Evolutionary conservation across 352 stramenopile species (phyloP).

Genomic region (Phytophthora sp.): DNA sequence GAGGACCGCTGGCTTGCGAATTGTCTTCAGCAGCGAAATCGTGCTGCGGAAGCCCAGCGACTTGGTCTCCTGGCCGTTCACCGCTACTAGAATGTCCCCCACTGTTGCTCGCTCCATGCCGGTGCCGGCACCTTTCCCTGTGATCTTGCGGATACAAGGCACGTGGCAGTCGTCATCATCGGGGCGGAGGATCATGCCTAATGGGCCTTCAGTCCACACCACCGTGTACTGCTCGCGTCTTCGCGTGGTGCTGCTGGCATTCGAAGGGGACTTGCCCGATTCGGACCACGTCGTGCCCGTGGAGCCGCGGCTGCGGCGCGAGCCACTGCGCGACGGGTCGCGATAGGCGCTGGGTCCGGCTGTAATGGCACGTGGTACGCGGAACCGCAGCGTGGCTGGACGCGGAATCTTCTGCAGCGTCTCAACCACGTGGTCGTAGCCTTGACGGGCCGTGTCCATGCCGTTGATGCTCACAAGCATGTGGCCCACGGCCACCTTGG

Average conservation of each 20-base stretch:
- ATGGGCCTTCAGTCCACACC: constrained; percentile 83
- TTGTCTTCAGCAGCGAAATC: constrained; percentile 87
- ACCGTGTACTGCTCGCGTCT: constrained; percentile 88
- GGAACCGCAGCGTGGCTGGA: constrained; percentile 82
- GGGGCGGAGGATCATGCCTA: constrained; percentile 87
- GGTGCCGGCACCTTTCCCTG: constrained; percentile 80
- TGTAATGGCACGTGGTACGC: constrained; percentile 65
- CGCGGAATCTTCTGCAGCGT: constrained; percentile 86
- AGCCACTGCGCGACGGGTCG: constrained; percentile 38
- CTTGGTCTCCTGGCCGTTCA: constrained; percentile 89
- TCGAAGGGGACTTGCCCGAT: constrained; percentile 36
- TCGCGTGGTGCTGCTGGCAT: constrained; percentile 26
- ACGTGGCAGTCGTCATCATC: constrained; percentile 89
- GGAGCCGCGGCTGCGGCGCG: constrained; percentile 42
- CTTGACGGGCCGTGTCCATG: constrained; percentile 84
- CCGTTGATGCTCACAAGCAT: constrained; percentile 92
- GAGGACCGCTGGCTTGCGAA: constrained; percentile 85
- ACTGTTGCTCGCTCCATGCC: constrained; percentile 84
- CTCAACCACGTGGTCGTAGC: constrained; percentile 84
- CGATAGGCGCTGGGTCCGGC: constrained; percentile 30
- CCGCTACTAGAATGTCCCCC: constrained; percentile 81
- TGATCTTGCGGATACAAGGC: constrained; percentile 89
- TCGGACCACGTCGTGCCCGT: constrained; percentile 57
- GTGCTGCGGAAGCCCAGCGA: constrained; percentile 83
- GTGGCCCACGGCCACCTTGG: constrained; percentile 83